Evolutionary conservation across 345 rosid species (phyloP), one percentile per base, ranked within the genome.

Genomic region (Bruguiera gymnorhiza): DNA sequence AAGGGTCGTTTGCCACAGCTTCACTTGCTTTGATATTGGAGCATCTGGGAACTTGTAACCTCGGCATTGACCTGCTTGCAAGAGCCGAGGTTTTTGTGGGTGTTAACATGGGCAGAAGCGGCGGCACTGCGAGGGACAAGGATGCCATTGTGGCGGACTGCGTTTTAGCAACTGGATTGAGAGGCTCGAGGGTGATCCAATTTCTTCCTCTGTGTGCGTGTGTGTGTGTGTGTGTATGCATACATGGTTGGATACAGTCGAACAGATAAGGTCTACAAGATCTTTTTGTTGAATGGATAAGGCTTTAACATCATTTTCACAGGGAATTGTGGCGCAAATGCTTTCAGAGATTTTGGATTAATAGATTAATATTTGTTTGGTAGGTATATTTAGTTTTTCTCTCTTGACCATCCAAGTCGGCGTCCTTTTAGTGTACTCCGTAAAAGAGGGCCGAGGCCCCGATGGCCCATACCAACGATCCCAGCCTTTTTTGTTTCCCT

Each of bases 91-190:
- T 43, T 68, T 78, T 82, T 63, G 73, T 8, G 31, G 78, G 66
- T 48, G 23, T 50, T 3, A 56, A 57, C 51, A 62, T 19, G 65
- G 80, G 50, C 60, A 62, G 63, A 6, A 66, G 9, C 29, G 74
- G 48, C 46, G 77, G 29, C 50, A 13, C 19, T 20, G 86, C 27
- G 62, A 78, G 72, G 74, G 70, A 63, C 53, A 79, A 71, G 67
- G 84, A 71, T 31, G 82, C 77, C 76, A 86, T 82, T 71, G 43
- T 75, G 54, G 6, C 19, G 21, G 26, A 59, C 55, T 50, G 55
- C 31, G 68, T 65, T 39, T 39, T 39, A 39, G 19, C 50, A 3
- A 43, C 60, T 60, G 27, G 46, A 27, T 48, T 8, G 7, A 34
- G 43, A 11, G 16, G 24, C 2, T 5, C 30, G 27, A 66, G 52